Evolutionary conservation across 2,329 filamentous ascomycete genomes (phyloP).

Genomic region (Juglanconis oblonga): DNA sequence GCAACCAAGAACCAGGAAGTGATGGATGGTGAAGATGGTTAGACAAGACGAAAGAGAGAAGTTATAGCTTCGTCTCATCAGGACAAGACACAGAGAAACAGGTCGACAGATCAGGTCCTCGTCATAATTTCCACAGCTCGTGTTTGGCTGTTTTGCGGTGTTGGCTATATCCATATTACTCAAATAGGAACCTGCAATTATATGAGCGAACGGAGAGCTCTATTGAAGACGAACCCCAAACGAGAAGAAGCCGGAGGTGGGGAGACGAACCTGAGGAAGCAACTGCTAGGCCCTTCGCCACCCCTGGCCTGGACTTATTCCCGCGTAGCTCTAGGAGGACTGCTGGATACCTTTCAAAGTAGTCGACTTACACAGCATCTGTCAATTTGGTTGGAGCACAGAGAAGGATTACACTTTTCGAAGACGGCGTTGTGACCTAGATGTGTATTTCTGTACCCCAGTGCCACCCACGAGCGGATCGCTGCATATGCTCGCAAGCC

Average conservation of each 20-base stretch:
- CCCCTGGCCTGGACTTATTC: neutral
- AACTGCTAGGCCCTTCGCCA: neutral
- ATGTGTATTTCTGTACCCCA: neutral
- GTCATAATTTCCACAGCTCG: neutral
- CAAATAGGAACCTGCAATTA: neutral
- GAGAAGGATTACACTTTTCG: conserved; percentile 1
- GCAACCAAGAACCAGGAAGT: neutral
- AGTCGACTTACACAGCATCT: conserved; percentile 6
- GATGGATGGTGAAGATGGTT: neutral
- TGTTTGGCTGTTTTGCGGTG: neutral
- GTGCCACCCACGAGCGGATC: conserved; percentile 7
- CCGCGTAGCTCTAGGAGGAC: neutral
- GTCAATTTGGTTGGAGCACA: conserved; percentile 3
- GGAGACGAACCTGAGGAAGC: neutral
- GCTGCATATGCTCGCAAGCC: conserved; percentile 8
- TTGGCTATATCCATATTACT: neutral
- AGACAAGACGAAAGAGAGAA: neutral
- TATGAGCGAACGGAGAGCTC: neutral
- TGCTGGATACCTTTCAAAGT: neutral
- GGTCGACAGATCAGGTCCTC: neutral
- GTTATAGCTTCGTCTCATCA: neutral
- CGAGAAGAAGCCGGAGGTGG: neutral
- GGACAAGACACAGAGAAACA: neutral
- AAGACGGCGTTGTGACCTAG: conserved; percentile 6
- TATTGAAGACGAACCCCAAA: neutral